Conservation (phyloP, 805 yeast species). For the Metschnikowia sp. region DNA sequence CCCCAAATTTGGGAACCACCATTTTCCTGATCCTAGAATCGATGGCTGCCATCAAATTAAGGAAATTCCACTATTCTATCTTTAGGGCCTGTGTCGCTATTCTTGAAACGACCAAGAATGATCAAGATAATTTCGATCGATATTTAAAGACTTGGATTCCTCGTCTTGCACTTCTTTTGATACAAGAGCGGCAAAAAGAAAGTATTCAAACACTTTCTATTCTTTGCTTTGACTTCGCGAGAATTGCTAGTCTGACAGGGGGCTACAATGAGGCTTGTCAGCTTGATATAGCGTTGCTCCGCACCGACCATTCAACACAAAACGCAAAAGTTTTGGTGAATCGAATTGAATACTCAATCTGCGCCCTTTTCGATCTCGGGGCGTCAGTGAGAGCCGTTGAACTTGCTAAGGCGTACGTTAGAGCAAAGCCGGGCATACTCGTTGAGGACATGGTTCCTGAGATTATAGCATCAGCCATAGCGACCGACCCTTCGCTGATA, state of each 20-base stretch:
- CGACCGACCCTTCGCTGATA: not conserved
- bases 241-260: not conserved
- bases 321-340: not conserved
- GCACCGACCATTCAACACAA: not conserved
- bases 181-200: not conserved
- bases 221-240: slow-evolving; percentile 10
- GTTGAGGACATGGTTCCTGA: not conserved
- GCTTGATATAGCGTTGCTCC: slow-evolving; percentile 1
- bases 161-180: not conserved
- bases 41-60: not conserved
- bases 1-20: not conserved
- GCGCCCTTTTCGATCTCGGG: slow-evolving; percentile 2
- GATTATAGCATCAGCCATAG: slow-evolving; percentile 1
- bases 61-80: not conserved
- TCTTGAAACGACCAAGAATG: not conserved
- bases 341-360: slow-evolving; percentile 3
- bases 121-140: not conserved
- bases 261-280: slow-evolving; percentile 1
- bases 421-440: not conserved
- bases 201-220: slow-evolving; percentile 6
- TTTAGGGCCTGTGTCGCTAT: not conserved
- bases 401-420: not conserved
- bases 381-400: not conserved
- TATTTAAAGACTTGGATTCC: slow-evolving; percentile 2
- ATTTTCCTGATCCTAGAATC: not conserved